Evolutionary conservation across 2,329 filamentous ascomycete genomes (phyloP), one percentile per base, ranked within the genome.

Genomic region (Alternaria sp.): DNA sequence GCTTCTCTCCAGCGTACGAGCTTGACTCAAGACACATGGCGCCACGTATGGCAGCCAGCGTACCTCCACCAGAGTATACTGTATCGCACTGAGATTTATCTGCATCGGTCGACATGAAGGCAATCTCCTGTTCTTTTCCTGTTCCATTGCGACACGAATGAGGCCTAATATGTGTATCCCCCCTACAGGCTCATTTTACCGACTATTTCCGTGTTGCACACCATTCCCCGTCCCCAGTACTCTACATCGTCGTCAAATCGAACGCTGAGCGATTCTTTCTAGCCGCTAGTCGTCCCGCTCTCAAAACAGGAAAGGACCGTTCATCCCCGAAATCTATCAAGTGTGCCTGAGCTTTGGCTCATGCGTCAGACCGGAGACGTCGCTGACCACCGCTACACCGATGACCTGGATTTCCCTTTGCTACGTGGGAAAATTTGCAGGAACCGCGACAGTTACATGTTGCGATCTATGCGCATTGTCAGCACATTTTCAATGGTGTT

Each of bases 1-100:
- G 66, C 33, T 58, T 57, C 26, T 63, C 60, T 34, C 49, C 45
- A 7, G 42, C 29, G 14, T 54, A 58, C 34, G 51, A 56, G 36
- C 9, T 57, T 23, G 24, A 46, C n/a, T 41, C 58, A 29, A 45
- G 42, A 23, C 49, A 48, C 14, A 37, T 33, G 29, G 44, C 44
- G 14, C 42, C 44, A 45, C 33, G 28, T 2, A 34, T 33, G 4
- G 26, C 42, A 26, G 28, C 46, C 29, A 50, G 31, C 5, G 44
- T 57, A 29, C 58, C 54, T 24, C 58, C 58, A 3, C 58, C 58
- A 28, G 54, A 57, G 26, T 57, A 57, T 29, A 33, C 33, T 8
- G 33, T 17, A 33, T 56, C 36, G 21, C 39, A 48, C 21, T 40
- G 21, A 40, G 11, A 11, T 24, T 8, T 11, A 24, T 24, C 14